Evolutionary conservation across 306 rosid genomes (phyloP).

Genomic region (Vicia sativa): DNA sequence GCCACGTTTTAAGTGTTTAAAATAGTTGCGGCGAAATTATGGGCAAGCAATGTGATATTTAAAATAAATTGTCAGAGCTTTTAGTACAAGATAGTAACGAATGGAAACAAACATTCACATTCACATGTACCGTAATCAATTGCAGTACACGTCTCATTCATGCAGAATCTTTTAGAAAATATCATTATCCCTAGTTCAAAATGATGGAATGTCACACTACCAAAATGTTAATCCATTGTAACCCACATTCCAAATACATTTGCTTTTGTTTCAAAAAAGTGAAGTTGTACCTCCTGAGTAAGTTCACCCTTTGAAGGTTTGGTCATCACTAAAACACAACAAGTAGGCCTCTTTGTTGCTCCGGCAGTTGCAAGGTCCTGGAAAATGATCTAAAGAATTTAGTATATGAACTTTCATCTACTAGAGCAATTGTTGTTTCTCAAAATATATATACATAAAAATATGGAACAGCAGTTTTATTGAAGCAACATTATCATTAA

Average conservation of each 20-base stretch:
- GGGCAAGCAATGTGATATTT: too few relatives aligned
- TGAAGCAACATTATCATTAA: too few relatives aligned
- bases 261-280: slow-evolving; percentile 59
- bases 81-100: too few relatives aligned
- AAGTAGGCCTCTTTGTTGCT: slow-evolving; percentile 95
- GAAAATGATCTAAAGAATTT: background rate
- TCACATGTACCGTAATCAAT: too few relatives aligned
- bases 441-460: too few relatives aligned
- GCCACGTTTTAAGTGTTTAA: too few relatives aligned
- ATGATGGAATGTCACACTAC: slow-evolving; percentile 21
- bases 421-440: slow-evolving; percentile 1
- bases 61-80: too few relatives aligned
- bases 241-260: slow-evolving; percentile 18
- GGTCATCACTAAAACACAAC: slow-evolving; percentile 82
- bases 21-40: too few relatives aligned
- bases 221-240: slow-evolving; percentile 25
- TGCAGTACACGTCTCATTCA: too few relatives aligned
- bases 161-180: background rate
- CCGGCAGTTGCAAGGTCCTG: slow-evolving; percentile 98
- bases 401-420: background rate
- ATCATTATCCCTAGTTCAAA: slow-evolving; percentile 29
- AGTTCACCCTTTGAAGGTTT: slow-evolving; percentile 84
- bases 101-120: too few relatives aligned
- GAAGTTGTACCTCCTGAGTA: slow-evolving; percentile 58
- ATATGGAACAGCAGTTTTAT: background rate